Conservation (phyloP, 148 eudicot species). For the Euryodendron excelsum region DNA sequence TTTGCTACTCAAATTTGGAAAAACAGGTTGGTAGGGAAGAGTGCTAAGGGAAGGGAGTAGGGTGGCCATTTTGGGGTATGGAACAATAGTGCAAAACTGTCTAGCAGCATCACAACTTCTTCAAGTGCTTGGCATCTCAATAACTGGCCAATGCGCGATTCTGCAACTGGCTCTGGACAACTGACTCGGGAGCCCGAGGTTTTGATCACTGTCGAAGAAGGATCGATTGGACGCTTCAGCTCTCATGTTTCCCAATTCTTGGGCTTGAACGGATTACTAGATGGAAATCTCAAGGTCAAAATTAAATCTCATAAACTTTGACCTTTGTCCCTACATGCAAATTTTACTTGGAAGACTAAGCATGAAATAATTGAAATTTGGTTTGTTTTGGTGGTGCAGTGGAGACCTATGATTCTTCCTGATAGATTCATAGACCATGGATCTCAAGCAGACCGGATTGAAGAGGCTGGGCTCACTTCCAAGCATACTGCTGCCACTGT, state of each 20-base stretch:
- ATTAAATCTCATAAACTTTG: neutral
- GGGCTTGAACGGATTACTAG: slow-evolving; percentile 34
- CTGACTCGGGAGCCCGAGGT: slow-evolving; percentile 33
- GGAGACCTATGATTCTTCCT: slow-evolving; percentile 47
- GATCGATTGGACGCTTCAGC: slow-evolving; percentile 43
- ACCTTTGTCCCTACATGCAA: neutral
- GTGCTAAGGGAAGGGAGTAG: slow-evolving; percentile 35
- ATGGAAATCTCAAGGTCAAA: slow-evolving; percentile 43
- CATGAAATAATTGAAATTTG: neutral
- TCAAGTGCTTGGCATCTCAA: slow-evolving; percentile 14
- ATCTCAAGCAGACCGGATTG: slow-evolving; percentile 31
- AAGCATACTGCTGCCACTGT: slow-evolving; percentile 43
- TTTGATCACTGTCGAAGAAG: slow-evolving; percentile 44
- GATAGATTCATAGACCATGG: slow-evolving; percentile 47
- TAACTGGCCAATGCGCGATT: slow-evolving; percentile 43
- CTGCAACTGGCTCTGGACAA: slow-evolving; percentile 41
- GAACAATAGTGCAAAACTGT: slow-evolving; percentile 40
- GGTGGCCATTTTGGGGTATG: slow-evolving; percentile 43
- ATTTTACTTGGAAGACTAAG: neutral
- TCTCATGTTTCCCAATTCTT: slow-evolving; percentile 45
- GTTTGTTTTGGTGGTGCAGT: slow-evolving; percentile 13
- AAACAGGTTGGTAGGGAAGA: slow-evolving; percentile 38
- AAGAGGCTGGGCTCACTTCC: slow-evolving; percentile 38
- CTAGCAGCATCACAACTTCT: slow-evolving; percentile 31
- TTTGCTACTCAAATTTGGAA: slow-evolving; percentile 4